These are phyloP conservation scores for Sextonia rubra DNA, from an alignment of 164 flowering plant species.

Conservation along the genomic window DNA sequence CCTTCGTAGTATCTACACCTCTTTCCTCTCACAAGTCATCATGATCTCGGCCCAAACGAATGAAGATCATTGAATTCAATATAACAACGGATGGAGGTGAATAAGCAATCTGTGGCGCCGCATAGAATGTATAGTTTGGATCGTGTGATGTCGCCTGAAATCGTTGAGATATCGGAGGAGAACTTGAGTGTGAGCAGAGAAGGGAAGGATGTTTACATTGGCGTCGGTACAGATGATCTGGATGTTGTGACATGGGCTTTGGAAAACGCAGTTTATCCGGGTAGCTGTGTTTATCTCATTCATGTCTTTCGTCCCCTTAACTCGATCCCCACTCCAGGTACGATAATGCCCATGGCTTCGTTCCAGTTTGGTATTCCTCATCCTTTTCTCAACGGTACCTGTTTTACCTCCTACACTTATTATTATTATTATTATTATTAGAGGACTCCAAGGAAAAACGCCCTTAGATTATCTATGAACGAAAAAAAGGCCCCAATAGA, in stretches of 20 bases:
- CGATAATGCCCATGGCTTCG: neutral
- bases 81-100: neutral
- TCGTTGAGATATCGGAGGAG: conserved; percentile 13
- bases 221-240: conserved; percentile 71
- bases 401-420: too few species aligned
- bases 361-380: too few species aligned
- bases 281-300: conserved; percentile 52
- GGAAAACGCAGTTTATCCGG: conserved; percentile 43
- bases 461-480: too few species aligned
- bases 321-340: conserved; percentile 74
- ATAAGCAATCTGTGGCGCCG: neutral
- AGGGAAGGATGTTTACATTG: conserved; percentile 42
- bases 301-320: conserved; percentile 69
- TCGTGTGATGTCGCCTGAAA: conserved; percentile 11
- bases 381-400: too few species aligned
- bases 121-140: neutral
- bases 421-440: too few species aligned
- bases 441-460: too few species aligned
- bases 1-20: neutral
- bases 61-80: neutral
- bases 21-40: neutral
- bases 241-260: conserved; percentile 71
- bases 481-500: too few species aligned
- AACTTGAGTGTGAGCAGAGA: neutral
- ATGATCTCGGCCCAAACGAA: neutral